Percentiles rank a stretch among this genome's conserved stretches.
Evolutionary conservation across 495 filamentous ascomycete genomes (phyloP).

Genomic region (Penicillium crystallinum): DNA sequence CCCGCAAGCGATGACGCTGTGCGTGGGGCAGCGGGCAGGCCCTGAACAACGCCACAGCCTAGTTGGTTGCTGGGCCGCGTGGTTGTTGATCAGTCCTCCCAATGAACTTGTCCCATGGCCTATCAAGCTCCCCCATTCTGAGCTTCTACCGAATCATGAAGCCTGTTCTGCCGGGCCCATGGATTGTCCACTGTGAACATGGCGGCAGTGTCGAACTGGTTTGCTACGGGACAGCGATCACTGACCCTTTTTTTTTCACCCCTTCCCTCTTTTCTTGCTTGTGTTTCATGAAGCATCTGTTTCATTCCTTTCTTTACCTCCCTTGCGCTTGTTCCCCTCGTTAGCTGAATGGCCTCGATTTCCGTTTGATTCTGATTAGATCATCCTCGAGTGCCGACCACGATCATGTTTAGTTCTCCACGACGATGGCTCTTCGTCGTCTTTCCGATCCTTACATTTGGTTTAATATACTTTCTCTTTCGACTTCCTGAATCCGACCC

Average conservation of each 20-base stretch:
- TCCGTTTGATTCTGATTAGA: constrained; percentile 1
- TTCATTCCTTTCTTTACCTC: not conserved
- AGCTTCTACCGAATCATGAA: constrained; percentile 11
- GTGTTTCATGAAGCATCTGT: constrained; percentile 10
- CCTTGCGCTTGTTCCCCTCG: constrained; percentile 6
- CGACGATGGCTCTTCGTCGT: constrained; percentile 27
- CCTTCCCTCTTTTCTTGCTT: not conserved
- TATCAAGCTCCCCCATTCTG: constrained; percentile 13
- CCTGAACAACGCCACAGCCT: constrained; percentile 13
- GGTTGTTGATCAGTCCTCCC: constrained; percentile 22
- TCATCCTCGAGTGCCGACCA: not conserved
- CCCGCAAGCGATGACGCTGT: constrained; percentile 25
- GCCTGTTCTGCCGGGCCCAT: constrained; percentile 11
- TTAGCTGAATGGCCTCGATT: constrained; percentile 1
- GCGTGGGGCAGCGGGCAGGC: constrained; percentile 20
- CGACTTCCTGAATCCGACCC: constrained; percentile 10
- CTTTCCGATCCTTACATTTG: constrained; percentile 22
- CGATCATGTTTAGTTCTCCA: constrained; percentile 24
- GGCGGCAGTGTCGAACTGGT: constrained; percentile 9
- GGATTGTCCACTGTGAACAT: constrained; percentile 15
- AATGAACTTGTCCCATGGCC: constrained; percentile 11
- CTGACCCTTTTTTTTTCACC: constrained; percentile 13
- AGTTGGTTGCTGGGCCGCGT: constrained; percentile 27
- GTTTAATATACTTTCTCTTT: constrained; percentile 16
- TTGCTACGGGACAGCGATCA: constrained; percentile 8